Evolutionary conservation across 345 rosid species (phyloP).

Genomic region (Eucalyptus fibrosa): DNA sequence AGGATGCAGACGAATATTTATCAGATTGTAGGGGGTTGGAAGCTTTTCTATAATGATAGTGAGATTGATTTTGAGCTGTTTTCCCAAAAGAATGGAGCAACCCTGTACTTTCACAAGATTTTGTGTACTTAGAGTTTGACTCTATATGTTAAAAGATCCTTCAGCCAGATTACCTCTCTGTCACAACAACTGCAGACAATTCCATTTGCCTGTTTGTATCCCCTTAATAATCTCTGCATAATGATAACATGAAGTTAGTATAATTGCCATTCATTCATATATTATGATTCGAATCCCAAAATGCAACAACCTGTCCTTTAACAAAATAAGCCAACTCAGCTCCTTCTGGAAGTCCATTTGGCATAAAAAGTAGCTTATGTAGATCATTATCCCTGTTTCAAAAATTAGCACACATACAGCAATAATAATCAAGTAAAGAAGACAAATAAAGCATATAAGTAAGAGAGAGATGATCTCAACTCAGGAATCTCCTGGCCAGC

Average conservation of each 20-base stretch:
- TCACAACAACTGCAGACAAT: constrained; percentile 79
- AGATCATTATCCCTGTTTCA: constrained; percentile 82
- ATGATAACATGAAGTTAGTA: not conserved
- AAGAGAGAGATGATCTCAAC: not conserved
- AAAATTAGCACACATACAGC: not conserved
- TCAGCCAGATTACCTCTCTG: constrained; percentile 37
- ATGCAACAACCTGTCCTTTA: constrained; percentile 61
- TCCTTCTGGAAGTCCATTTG: constrained; percentile 93
- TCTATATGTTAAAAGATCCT: not conserved
- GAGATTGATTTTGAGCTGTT: not conserved
- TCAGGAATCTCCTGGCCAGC: not conserved
- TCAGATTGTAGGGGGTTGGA: not conserved
- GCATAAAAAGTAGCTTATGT: constrained; percentile 87
- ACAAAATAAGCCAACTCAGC: constrained; percentile 76
- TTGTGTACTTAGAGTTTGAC: not conserved
- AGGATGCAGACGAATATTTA: not conserved
- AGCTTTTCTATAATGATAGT: not conserved
- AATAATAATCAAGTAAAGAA: not conserved
- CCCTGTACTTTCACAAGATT: not conserved
- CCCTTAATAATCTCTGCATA: constrained; percentile 53
- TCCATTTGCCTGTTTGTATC: constrained; percentile 85
- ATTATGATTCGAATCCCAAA: not conserved
- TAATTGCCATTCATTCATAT: not conserved
- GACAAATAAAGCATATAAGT: not conserved
- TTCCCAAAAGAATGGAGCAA: not conserved